Percentiles rank a stretch among this genome's conserved stretches.
Evolutionary conservation across 2,329 filamentous ascomycete genomes (phyloP).

Genomic region (Cladophialophora immunda): DNA sequence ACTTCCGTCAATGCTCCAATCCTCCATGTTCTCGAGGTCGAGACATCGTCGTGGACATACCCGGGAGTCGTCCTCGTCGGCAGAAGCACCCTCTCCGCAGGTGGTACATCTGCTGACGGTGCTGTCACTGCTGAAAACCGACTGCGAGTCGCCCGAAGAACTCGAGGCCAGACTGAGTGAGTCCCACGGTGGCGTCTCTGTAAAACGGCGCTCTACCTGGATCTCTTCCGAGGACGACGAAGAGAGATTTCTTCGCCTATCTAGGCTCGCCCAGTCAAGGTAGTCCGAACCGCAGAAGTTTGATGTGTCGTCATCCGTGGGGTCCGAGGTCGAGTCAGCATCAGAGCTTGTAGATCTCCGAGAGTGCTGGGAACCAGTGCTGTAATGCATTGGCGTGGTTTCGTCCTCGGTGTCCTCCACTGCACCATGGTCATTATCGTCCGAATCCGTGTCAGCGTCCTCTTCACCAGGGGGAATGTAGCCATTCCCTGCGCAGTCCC

Average conservation of each 20-base stretch:
- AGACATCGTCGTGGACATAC: background rate
- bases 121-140: background rate
- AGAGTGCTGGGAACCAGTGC: background rate
- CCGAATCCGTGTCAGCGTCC: background rate
- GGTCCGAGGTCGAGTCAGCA: background rate
- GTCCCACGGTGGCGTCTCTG: background rate
- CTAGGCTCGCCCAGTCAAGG: background rate
- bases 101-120: background rate
- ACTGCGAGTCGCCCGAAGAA: background rate
- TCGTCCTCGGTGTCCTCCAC: background rate
- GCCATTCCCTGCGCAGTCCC: background rate
- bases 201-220: background rate
- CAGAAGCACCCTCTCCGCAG: background rate
- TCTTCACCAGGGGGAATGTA: background rate
- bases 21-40: background rate
- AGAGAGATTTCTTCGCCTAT: background rate
- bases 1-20: background rate
- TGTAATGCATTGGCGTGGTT: background rate
- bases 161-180: background rate
- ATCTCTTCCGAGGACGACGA: background rate
- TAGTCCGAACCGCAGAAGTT: background rate
- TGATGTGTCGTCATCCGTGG: background rate
- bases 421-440: background rate
- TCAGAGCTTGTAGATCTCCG: background rate
- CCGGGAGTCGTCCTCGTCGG: background rate